phyloP scores from a whole-genome alignment of 441 rosid species.

The Mallotus japonicus region DNA sequence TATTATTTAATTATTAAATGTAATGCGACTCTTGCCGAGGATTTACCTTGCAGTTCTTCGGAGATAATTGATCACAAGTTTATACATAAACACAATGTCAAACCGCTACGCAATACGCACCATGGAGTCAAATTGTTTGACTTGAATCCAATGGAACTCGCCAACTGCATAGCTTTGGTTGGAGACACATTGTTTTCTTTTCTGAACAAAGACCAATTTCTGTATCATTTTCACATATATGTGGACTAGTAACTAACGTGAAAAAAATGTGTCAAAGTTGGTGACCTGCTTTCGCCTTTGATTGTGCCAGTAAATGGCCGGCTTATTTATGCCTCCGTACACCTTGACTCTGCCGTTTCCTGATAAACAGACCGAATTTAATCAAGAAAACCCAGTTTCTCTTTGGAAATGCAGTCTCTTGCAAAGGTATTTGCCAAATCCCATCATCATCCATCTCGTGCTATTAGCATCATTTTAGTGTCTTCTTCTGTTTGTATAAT shows the following conservation, averaged over 20 bases:
- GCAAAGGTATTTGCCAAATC: conserved; percentile 28
- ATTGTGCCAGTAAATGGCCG: conserved; percentile 25
- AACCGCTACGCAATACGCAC: too few relatives aligned
- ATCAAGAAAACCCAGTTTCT: not conserved
- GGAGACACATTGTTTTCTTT: not conserved
- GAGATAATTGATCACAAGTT: too few relatives aligned
- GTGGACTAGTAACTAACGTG: too few relatives aligned
- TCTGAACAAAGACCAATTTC: not conserved
- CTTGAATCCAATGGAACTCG: not conserved
- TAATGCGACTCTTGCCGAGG: too few relatives aligned
- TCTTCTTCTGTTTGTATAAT: conserved; percentile 39
- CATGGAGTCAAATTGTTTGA: not conserved
- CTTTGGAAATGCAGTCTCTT: conserved; percentile 32
- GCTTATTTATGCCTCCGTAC: not conserved
- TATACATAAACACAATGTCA: too few relatives aligned
- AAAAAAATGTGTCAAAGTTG: conserved; percentile 7
- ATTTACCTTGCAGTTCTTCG: too few relatives aligned
- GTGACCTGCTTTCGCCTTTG: conserved; percentile 20
- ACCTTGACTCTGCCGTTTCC: not conserved
- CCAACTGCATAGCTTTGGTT: conserved; percentile 10
- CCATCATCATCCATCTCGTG: conserved; percentile 33
- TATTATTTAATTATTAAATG: too few relatives aligned
- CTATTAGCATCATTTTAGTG: conserved; percentile 37
- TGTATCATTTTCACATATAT: too few relatives aligned
- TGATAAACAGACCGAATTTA: not conserved